Evolutionary conservation across 306 rosid species (phyloP).

Genomic region (Ziziphus jujuba): DNA sequence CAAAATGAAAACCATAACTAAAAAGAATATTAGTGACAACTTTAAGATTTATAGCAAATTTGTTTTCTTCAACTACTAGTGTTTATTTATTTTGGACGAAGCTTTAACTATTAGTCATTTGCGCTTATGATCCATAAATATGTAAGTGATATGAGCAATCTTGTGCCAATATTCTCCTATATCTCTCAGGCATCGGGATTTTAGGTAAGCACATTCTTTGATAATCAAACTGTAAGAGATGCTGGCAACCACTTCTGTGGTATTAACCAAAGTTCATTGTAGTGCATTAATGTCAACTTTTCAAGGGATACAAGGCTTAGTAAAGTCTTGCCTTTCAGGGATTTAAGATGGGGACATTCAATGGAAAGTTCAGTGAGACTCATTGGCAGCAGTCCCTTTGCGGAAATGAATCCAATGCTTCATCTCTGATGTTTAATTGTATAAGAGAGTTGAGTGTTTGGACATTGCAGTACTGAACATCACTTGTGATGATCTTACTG

Average conservation of each 20-base stretch:
- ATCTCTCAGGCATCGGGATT: not conserved
- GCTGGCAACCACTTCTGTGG: too few species aligned
- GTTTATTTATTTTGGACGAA: too few species aligned
- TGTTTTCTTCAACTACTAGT: too few species aligned
- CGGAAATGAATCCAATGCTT: conserved; percentile 26
- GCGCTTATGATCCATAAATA: too few species aligned
- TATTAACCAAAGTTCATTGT: too few species aligned
- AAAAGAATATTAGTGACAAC: too few species aligned
- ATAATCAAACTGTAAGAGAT: not conserved
- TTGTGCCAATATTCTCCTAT: not conserved
- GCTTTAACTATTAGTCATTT: too few species aligned
- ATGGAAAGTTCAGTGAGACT: not conserved
- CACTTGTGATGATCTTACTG: conserved; percentile 11
- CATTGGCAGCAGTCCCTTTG: conserved; percentile 17
- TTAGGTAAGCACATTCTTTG: not conserved
- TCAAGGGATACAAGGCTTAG: conserved; percentile 7
- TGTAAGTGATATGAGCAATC: not conserved
- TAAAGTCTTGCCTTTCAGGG: conserved; percentile 26
- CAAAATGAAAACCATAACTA: too few species aligned
- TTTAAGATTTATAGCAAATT: too few species aligned
- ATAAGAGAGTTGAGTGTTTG: not conserved
- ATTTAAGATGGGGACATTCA: not conserved
- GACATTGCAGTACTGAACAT: conserved; percentile 29
- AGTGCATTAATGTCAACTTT: not conserved
- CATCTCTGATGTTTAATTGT: not conserved